Evolutionary conservation across 1,139 yeast species (phyloP).

Genomic region (Zygotorulaspora mrakii): DNA sequence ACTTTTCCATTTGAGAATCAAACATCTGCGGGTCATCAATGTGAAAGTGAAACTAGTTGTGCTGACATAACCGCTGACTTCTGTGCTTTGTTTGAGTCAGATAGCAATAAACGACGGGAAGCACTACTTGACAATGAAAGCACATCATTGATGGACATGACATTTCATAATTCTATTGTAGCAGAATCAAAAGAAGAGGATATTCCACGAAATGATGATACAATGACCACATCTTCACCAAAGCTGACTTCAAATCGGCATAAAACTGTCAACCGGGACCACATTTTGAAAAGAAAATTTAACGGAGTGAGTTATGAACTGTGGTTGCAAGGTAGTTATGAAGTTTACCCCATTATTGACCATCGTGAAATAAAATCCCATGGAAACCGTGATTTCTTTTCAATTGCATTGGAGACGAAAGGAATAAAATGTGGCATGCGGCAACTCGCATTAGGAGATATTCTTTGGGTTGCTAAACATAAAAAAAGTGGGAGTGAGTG

Average conservation of each 20-base stretch:
- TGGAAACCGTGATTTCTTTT: slow-evolving; percentile 62
- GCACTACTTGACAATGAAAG: slow-evolving; percentile 1
- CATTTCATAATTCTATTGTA: slow-evolving; percentile 9
- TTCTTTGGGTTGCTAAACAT: slow-evolving; percentile 81
- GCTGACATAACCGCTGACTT: slow-evolving; percentile 27
- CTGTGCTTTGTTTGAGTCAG: slow-evolving; percentile 18
- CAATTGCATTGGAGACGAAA: slow-evolving; percentile 47
- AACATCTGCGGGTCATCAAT: slow-evolving; percentile 3
- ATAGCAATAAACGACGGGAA: background rate
- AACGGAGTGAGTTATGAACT: slow-evolving; percentile 33
- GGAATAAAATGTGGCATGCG: slow-evolving; percentile 54
- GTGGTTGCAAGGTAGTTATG: slow-evolving; percentile 57
- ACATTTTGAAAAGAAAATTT: slow-evolving; percentile 25
- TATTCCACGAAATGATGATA: slow-evolving; percentile 2
- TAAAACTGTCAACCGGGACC: background rate
- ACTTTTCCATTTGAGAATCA: slow-evolving; percentile 31
- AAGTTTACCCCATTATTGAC: slow-evolving; percentile 64
- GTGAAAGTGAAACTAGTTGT: slow-evolving; percentile 10
- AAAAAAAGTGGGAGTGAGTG: slow-evolving; percentile 55
- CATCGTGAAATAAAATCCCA: slow-evolving; percentile 70
- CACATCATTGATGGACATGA: slow-evolving; percentile 13
- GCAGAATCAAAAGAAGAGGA: slow-evolving; percentile 7
- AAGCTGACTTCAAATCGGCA: slow-evolving; percentile 1
- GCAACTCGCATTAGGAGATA: slow-evolving; percentile 79
- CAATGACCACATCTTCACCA: slow-evolving; percentile 8